Evolutionary conservation across 1,284 basidiomycete species (phyloP).

Genomic region (Leccinum fuscescens): DNA sequence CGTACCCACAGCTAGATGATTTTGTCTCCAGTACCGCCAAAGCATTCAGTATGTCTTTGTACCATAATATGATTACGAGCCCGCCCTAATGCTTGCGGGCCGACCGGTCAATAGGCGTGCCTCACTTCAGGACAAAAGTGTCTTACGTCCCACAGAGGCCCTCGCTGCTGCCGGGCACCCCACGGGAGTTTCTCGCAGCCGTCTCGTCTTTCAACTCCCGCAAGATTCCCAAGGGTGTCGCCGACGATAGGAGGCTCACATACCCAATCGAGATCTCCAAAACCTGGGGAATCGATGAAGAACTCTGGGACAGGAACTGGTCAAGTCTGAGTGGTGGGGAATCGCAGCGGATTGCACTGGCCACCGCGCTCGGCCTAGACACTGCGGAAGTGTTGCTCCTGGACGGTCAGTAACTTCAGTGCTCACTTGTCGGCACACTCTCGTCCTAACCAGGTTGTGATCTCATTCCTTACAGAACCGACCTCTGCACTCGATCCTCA

Average conservation of each 20-base stretch:
- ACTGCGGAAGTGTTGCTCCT: conserved; percentile 80
- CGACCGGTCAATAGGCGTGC: conserved; percentile 52
- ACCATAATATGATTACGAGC: not conserved
- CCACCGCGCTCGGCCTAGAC: conserved; percentile 68
- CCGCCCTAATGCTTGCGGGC: conserved; percentile 4
- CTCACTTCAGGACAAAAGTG: conserved; percentile 72
- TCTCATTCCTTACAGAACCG: conserved; percentile 55
- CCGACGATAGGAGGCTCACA: conserved; percentile 30
- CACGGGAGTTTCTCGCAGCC: conserved; percentile 64
- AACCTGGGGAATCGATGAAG: conserved; percentile 64
- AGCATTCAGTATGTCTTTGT: conserved; percentile 46
- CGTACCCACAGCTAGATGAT: not conserved
- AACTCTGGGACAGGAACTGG: conserved; percentile 79
- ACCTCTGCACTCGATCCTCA: conserved; percentile 83
- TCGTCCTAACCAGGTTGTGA: not conserved
- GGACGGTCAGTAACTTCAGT: conserved; percentile 58
- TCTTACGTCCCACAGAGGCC: conserved; percentile 85
- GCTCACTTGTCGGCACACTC: conserved; percentile 29
- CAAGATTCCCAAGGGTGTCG: conserved; percentile 23
- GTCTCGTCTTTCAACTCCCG: conserved; percentile 61
- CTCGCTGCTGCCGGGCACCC: conserved; percentile 78
- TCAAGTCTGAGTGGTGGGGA: conserved; percentile 79
- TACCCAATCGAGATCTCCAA: conserved; percentile 56
- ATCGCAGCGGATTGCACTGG: conserved; percentile 76
- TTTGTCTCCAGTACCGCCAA: conserved; percentile 45